These are phyloP conservation scores for Colletotrichum nymphaeae DNA, from an alignment of 2,329 filamentous ascomycete species.

Conservation along the genomic window DNA sequence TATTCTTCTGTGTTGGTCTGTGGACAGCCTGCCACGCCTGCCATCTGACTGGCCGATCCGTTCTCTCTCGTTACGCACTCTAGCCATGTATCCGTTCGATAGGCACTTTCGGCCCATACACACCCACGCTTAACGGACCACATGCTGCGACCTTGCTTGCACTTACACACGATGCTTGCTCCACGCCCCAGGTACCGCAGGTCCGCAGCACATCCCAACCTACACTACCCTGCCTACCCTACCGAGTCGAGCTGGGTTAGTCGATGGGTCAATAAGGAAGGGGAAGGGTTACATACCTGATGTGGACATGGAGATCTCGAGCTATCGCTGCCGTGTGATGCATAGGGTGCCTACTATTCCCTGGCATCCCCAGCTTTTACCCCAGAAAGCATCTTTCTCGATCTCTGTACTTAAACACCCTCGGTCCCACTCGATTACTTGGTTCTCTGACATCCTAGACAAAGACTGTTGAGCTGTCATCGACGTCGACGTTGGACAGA, in stretches of 20 bases:
- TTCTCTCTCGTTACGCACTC: conserved; percentile 6
- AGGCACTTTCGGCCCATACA: background rate
- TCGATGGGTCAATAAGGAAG: conserved; percentile 18
- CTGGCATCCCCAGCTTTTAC: conserved; percentile 23
- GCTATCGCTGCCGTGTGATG: conserved; percentile 29
- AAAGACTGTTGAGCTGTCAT: background rate
- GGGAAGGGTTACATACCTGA: conserved; percentile 25
- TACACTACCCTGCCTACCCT: conserved; percentile 25
- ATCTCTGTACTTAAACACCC: conserved; percentile 33
- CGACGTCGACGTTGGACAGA: conserved; percentile 8
- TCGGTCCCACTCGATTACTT: conserved; percentile 21
- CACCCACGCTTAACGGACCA: background rate
- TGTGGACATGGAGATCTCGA: conserved; percentile 30
- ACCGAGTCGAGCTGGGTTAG: conserved; percentile 11
- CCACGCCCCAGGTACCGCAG: conserved; percentile 4
- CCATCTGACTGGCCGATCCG: conserved; percentile 32
- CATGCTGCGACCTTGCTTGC: background rate
- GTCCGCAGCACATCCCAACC: background rate
- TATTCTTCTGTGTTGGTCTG: conserved; percentile 17
- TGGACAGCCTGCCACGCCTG: conserved; percentile 9
- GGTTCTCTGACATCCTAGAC: background rate
- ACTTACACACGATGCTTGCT: conserved; percentile 8
- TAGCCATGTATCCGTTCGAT: conserved; percentile 12
- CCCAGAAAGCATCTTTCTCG: conserved; percentile 29
- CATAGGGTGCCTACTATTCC: conserved; percentile 18